Conservation (phyloP, 2,329 filamentous ascomycete species). For the Amesomyces nigricolor region DNA sequence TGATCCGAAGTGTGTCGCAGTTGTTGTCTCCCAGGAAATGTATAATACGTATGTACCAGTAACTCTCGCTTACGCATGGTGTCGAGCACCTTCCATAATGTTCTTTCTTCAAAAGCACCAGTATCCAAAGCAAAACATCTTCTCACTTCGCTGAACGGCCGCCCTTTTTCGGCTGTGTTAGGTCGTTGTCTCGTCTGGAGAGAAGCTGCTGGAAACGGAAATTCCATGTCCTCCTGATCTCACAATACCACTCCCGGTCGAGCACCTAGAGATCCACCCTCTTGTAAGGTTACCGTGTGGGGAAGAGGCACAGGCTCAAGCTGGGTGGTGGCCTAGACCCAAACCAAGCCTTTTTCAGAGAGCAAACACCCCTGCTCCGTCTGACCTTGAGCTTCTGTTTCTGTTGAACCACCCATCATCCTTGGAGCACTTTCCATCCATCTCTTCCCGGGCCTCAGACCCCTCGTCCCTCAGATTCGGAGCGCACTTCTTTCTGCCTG, state of each 20-base stretch:
- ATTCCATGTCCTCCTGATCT: slow-evolving; percentile 8
- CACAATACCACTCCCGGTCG: too few relatives aligned
- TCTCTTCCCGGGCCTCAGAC: slow-evolving; percentile 1
- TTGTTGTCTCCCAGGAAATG: not conserved
- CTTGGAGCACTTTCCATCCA: slow-evolving; percentile 1
- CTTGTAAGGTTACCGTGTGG: too few relatives aligned
- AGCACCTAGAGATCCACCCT: too few relatives aligned
- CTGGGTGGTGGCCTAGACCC: slow-evolving; percentile 4
- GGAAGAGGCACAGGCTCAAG: not conserved
- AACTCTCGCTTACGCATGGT: slow-evolving; percentile 8
- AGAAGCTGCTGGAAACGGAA: not conserved
- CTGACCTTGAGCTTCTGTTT: slow-evolving; percentile 13
- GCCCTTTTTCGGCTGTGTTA: not conserved
- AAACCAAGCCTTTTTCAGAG: not conserved
- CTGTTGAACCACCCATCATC: slow-evolving; percentile 3
- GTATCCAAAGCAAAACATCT: not conserved
- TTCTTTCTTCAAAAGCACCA: slow-evolving; percentile 6
- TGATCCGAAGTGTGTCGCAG: slow-evolving; percentile 9
- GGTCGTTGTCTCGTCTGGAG: not conserved
- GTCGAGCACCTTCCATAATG: slow-evolving; percentile 8
- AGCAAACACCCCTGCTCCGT: slow-evolving; percentile 7
- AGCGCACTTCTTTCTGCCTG: not conserved
- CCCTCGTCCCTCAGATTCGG: slow-evolving; percentile 6
- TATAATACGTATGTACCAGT: not conserved
- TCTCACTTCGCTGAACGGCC: not conserved